Evolutionary conservation across 495 filamentous ascomycete genomes (phyloP), one percentile per base, ranked within the genome.

Genomic region (Haplographium delicatum): DNA sequence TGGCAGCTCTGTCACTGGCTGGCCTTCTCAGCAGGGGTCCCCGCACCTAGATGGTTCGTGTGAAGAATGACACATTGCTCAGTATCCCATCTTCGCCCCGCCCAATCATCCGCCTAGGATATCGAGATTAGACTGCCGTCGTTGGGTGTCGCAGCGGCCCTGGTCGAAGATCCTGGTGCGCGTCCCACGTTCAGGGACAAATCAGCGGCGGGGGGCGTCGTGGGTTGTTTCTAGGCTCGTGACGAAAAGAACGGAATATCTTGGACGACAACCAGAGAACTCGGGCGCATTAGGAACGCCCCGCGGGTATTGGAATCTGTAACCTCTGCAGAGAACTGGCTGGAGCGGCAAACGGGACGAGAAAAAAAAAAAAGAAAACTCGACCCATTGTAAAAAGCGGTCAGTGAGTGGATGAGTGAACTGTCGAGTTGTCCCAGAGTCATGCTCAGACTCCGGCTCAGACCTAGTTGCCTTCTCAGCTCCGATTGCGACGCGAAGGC

Each of bases 11-110:
- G 19, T 43, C 16, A 44, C 28, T 51, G 48, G 48, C 27, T 28
- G 15, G 25, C 11, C 2, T 16, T 45, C 31, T 27, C n/a, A 7
- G 16, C 51, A 47, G 37, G 51, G 51, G 31, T 48, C 51, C 44
- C 44, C 51, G 51, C 51, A 54, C 22, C 20, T 9, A 18, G 24
- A 50, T 39, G 45, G 45, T 48, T 16, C 45, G 47, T 50, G 47
- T 42, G 47, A 3, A 50, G 34, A 50, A 54, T 54, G 51, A 54
- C 51, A 54, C 51, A 54, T 54, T 44, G 33, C 42, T 25, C 41
- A 30, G 9, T 5, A 38, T 30, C 42, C 33, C 20, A 19, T n/a
- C 8, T 25, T 34, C 1, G 4, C 19, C 2, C 5, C 15, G 20
- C 11, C 53, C 47, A 56, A 51, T 56, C 40, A 51, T 10, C 0